Evolutionary conservation across 768 basidiomycete genomes (phyloP).

Genomic region (Clavaria fumosa): DNA sequence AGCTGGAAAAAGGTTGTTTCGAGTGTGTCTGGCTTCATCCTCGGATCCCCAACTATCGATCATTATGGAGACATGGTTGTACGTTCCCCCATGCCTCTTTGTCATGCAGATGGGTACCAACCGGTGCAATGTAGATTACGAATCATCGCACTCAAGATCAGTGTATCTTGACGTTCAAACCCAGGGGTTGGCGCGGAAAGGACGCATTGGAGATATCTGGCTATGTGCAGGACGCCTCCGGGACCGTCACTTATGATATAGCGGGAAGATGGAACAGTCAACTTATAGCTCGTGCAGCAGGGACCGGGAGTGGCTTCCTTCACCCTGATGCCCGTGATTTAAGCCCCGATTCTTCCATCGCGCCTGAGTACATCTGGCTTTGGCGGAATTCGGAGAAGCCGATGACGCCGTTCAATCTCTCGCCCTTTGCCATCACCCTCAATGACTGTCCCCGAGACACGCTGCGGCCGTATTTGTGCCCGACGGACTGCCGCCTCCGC

Average conservation of each 20-base stretch:
- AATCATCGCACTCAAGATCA: conserved; percentile 86
- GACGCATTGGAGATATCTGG: conserved; percentile 91
- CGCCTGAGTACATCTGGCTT: conserved; percentile 64
- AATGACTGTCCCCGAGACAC: conserved; percentile 71
- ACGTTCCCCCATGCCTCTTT: conserved; percentile 19
- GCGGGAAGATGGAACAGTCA: conserved; percentile 95
- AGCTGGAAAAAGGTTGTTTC: conserved; percentile 93
- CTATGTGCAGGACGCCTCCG: conserved; percentile 50
- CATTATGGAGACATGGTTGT: conserved; percentile 93
- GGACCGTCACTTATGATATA: conserved; percentile 66
- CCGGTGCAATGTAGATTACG: conserved; percentile 33
- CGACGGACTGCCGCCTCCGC: conserved; percentile 84
- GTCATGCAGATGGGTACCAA: conserved; percentile 2
- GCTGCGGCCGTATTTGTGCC: conserved; percentile 57
- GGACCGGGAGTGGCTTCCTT: conserved; percentile 40
- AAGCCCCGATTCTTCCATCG: conserved; percentile 25
- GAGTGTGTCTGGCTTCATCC: conserved; percentile 82
- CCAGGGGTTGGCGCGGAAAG: conserved; percentile 84
- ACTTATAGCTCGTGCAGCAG: conserved; percentile 67
- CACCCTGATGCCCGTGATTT: conserved; percentile 56
- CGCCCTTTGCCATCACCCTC: conserved; percentile 83
- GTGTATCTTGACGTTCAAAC: conserved; percentile 88
- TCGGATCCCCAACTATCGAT: conserved; percentile 77
- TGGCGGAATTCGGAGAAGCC: conserved; percentile 89
- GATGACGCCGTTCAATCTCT: conserved; percentile 80